Base-by-base conservation (phyloP, 352 stramenopile species). In the Aphanomyces astaci region DNA sequence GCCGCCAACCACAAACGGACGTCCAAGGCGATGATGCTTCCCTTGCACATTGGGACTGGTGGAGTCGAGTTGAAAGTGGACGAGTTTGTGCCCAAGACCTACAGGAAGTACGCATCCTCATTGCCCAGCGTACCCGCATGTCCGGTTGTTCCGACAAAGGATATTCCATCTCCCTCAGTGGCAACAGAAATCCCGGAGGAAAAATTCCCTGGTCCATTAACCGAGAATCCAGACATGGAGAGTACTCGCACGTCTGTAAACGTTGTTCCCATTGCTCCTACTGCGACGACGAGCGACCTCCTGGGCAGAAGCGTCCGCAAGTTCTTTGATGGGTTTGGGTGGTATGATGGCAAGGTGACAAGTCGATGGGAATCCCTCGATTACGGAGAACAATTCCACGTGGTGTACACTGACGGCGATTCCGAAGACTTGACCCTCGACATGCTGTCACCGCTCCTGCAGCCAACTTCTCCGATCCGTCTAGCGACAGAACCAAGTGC, bases 331-430 rank as follows among this genome's bases (percentile, higher is more conserved):
- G 62, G 62, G 19, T 59, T 60, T 60, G 62, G 62, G 19, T 68
- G 62, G 62, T 68, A 60, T 28, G 22, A 68, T 24, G 62, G 62
- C 39, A 39, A 24, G 13, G 51, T 68, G 22, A 43, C 36, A 22
- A 51, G 62, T 27, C 43, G 49, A 15, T 68, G 62, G 62, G 27
- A 68, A n/a, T 68, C 62, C 11, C 39, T 36, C 4, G 62, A 68
- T 9, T 68, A 68, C 27, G 62, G 62, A 11, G 62, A 68, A 10
- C 62, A 68, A 49, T 68, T 60, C 19, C 62, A 68, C 36, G 43
- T 68, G 2, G 11, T 43, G 9, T 68, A 68, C 33, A 25, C 22
- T 17, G 62, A 68, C 33, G 62, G 48, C 30, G 62, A 68, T 27
- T 51, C 62, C 13, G 62, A 68, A 59, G 62, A 68, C 28, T 39